A percentile compares a stretch with the other conserved stretches of the same genome.
phyloP scores from a whole-genome alignment of 345 rosid genomes.

The Pistacia integerrima region DNA sequence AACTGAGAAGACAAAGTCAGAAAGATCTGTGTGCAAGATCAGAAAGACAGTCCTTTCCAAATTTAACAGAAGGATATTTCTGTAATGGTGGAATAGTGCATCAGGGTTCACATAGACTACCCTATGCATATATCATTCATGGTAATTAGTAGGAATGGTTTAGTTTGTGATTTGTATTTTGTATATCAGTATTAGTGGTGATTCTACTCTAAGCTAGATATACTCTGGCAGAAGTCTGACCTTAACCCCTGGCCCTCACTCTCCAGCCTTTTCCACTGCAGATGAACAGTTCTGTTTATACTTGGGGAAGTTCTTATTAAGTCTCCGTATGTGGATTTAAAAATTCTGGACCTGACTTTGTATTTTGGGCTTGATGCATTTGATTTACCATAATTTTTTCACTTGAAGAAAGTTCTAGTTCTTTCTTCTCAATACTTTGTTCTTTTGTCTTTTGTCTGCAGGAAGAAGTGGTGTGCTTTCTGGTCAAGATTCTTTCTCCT shows the following conservation, averaged over 20 bases:
- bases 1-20: no score
- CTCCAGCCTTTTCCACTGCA: neutral
- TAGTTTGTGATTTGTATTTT: no score
- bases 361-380: neutral
- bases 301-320: neutral
- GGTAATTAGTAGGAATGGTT: no score
- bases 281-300: neutral
- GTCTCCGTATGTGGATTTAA: neutral
- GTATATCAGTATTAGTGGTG: no score
- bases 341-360: neutral
- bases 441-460: conserved; percentile 25
- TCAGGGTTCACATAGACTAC: no score
- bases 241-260: neutral
- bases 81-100: no score
- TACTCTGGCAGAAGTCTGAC: neutral
- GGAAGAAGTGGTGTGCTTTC: conserved; percentile 63
- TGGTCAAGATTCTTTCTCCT: conserved; percentile 71
- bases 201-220: no score
- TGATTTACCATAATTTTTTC: neutral
- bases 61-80: no score
- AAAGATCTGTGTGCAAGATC: no score
- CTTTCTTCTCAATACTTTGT: neutral
- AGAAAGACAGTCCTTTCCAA: no score
- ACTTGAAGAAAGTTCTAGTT: neutral
- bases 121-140: no score